Evolutionary conservation across 2,329 filamentous ascomycete genomes (phyloP).

Genomic region (Aspergillus spinulosporus): DNA sequence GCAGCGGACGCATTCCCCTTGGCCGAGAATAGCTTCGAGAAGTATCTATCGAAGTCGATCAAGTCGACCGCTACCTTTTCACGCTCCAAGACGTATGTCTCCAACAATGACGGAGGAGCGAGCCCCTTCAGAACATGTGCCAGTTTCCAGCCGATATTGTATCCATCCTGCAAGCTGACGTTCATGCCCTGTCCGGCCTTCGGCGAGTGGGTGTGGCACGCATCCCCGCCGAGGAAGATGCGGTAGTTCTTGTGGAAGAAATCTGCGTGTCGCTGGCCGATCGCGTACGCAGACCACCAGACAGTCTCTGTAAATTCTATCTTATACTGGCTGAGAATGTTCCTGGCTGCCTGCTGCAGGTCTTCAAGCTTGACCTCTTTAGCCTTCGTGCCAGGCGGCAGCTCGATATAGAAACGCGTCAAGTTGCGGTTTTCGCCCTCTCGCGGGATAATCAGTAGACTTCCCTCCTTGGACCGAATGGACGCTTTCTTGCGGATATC

Average conservation of each 20-base stretch:
- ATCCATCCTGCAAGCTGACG: slow-evolving; percentile 57
- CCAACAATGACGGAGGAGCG: slow-evolving; percentile 46
- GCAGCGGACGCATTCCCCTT: slow-evolving; percentile 46
- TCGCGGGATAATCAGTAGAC: slow-evolving; percentile 54
- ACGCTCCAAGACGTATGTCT: slow-evolving; percentile 57
- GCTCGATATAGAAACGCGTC: slow-evolving; percentile 64
- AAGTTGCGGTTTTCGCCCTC: slow-evolving; percentile 56
- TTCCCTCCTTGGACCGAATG: slow-evolving; percentile 49
- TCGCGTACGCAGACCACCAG: slow-evolving; percentile 73
- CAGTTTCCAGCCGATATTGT: slow-evolving; percentile 64
- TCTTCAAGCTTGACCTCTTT: slow-evolving; percentile 55
- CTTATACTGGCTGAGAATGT: slow-evolving; percentile 56
- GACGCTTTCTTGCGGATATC: slow-evolving; percentile 54
- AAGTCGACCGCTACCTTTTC: slow-evolving; percentile 57
- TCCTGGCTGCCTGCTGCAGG: slow-evolving; percentile 54
- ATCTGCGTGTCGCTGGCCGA: slow-evolving; percentile 69
- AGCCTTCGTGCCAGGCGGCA: slow-evolving; percentile 52
- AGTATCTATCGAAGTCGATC: slow-evolving; percentile 61
- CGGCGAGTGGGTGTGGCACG: slow-evolving; percentile 68
- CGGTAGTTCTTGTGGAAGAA: slow-evolving; percentile 65
- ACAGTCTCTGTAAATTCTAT: slow-evolving; percentile 57
- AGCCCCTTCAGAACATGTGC: slow-evolving; percentile 50
- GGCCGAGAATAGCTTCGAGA: slow-evolving; percentile 55
- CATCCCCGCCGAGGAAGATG: slow-evolving; percentile 71
- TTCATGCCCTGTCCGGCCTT: slow-evolving; percentile 67